Base-by-base conservation (phyloP, 2,329 filamentous ascomycete genomes). In the Alternaria postmessia region DNA sequence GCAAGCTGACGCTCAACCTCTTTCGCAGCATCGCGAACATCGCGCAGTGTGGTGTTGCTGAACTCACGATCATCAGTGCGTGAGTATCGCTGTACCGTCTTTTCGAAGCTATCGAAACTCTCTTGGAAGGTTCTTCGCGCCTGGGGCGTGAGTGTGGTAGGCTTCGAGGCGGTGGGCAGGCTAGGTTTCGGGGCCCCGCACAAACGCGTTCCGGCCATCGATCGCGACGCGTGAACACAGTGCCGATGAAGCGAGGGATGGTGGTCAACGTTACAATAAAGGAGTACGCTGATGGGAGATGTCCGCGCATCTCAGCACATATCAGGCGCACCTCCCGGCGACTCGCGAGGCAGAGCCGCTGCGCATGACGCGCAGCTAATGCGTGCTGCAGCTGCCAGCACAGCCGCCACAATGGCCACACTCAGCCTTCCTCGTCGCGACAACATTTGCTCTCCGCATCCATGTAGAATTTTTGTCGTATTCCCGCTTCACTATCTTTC, bases 161-260 rank as follows among this genome's bases (percentile, higher is more conserved):
- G 36, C 36, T 0, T n/a, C 36, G 36, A 6, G 16, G 36, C 0
- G 5, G 14, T 7, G 32, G 32, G 14, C 1, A 12, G 3, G 14
- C 32, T 14, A 5, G 28, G 28, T 30, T 30, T 30, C 9, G 28
- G 28, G 0, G 28, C 28, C 28, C 28, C 28, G 28, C 28, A 9
- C 4, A 5, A 30, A 11, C 11, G 28, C 28, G 28, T 30, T 2
- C 28, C 28, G 4, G 28, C 28, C 28, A 30, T 30, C 5, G 11
- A 30, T 30, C 28, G 28, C 28, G 28, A 4, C 28, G 11, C 28
- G 28, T 30, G 9, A 11, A 30, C 28, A 11, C 28, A 30, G 9
- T 30, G 28, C 2, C 11, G 0, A 11, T 1, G 0, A 0, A 11
- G 28, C 8, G 3, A 30, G 28, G 0, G 2, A 30, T 30, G 5